A percentile compares a stretch with the other conserved stretches of the same genome.
phyloP scores from a whole-genome alignment of 2,329 filamentous ascomycete genomes.

The Pseudogymnoascus sp. region DNA sequence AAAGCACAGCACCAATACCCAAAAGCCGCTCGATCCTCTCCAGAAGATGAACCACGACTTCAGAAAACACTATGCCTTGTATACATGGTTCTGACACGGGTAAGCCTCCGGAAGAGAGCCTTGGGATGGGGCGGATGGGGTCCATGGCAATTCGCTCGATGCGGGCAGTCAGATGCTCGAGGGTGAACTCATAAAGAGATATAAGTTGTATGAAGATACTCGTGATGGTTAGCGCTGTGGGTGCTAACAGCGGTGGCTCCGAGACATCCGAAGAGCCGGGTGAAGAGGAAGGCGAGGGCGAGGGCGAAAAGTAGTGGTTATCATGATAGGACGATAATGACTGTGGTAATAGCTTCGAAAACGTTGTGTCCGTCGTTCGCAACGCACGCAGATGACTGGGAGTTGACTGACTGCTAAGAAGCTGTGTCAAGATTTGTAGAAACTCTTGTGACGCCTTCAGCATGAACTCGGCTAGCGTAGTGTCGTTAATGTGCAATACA shows the following conservation, averaged over 20 bases:
- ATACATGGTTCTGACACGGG: background rate
- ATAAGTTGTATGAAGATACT: constrained; percentile 1
- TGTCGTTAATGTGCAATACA: background rate
- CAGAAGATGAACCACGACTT: background rate
- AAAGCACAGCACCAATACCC: background rate
- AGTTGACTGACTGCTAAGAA: background rate
- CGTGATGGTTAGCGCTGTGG: background rate
- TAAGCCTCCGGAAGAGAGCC: background rate
- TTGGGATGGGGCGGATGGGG: background rate
- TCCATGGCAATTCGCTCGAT: background rate
- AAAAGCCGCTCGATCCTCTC: background rate
- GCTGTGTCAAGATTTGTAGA: constrained; percentile 1
- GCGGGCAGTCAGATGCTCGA: background rate
- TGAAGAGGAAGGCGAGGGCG: background rate
- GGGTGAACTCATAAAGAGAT: background rate
- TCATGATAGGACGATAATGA: background rate
- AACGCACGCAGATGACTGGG: background rate
- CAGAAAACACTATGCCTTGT: background rate
- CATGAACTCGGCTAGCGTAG: background rate
- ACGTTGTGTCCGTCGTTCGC: background rate
- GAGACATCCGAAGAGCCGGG: background rate
- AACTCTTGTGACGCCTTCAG: constrained; percentile 4
- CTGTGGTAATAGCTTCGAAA: background rate
- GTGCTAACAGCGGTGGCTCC: background rate
- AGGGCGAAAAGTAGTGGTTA: background rate